phyloP scores from a whole-genome alignment of 2,329 filamentous ascomycete genomes.

The Dothistroma pini region DNA sequence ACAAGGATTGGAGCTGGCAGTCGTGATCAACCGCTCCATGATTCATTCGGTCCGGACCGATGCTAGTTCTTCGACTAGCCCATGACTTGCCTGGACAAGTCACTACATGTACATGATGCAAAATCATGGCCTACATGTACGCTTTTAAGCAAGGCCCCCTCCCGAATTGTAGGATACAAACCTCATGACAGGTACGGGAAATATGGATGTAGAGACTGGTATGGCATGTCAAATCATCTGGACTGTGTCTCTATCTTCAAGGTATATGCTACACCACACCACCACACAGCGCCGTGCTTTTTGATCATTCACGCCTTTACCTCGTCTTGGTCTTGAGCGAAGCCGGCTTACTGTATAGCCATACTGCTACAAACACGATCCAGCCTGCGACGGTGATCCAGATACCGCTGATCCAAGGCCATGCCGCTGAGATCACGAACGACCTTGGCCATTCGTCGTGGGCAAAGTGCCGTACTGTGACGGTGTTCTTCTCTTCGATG shows the following conservation, averaged over 20 bases:
- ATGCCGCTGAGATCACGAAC: constrained; percentile 83
- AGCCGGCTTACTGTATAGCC: constrained; percentile 72
- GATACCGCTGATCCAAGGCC: constrained; percentile 91
- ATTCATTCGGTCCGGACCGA: no score
- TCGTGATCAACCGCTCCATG: no score
- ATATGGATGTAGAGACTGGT: no score
- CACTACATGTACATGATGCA: not conserved
- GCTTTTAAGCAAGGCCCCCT: no score
- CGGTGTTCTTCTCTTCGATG: constrained; percentile 89
- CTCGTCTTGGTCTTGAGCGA: constrained; percentile 35
- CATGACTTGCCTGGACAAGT: constrained; percentile 7
- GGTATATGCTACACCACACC: constrained; percentile 3
- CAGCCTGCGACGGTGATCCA: constrained; percentile 80
- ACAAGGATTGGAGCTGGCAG: no score
- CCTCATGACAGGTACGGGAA: no score
- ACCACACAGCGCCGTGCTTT: constrained; percentile 1
- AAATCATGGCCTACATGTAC: not conserved
- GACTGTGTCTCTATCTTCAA: constrained; percentile 1
- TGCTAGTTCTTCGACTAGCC: no score
- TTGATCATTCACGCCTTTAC: constrained; percentile 11
- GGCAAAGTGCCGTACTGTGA: constrained; percentile 92
- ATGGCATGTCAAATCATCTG: not conserved
- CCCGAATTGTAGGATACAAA: no score
- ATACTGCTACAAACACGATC: constrained; percentile 77
- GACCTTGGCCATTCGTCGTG: constrained; percentile 95